A percentile compares a stretch with the other conserved stretches of the same genome.
Evolutionary conservation across 169 alveolate species (phyloP).

Genomic region (Plasmodium billcollinsi): DNA sequence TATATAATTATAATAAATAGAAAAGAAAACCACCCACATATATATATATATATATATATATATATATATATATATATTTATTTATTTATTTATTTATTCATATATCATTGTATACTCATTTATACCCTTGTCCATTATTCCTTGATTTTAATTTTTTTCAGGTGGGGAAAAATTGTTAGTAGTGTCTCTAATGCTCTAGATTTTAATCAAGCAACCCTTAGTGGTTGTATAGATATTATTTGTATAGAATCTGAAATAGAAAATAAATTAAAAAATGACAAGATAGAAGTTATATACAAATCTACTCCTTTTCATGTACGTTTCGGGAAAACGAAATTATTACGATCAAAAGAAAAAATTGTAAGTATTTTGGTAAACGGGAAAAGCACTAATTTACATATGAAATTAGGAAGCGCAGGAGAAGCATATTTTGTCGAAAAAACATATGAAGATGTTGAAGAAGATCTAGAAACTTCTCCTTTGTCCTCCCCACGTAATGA

Average conservation of each 20-base stretch:
- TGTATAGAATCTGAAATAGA: slow-evolving; percentile 86
- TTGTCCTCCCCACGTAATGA: slow-evolving; percentile 62
- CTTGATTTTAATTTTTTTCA: neutral
- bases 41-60: neutral
- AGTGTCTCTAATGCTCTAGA: slow-evolving; percentile 93
- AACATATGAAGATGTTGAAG: slow-evolving; percentile 80
- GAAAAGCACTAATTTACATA: slow-evolving; percentile 89
- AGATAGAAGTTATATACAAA: slow-evolving; percentile 82
- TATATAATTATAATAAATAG: neutral
- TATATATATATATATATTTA: neutral
- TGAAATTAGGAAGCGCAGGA: slow-evolving; percentile 97
- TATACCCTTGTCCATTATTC: slow-evolving; percentile 5
- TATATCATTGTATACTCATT: neutral
- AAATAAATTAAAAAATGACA: slow-evolving; percentile 14
- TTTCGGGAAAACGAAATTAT: slow-evolving; percentile 96
- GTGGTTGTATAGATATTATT: slow-evolving; percentile 95
- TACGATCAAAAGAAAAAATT: slow-evolving; percentile 93
- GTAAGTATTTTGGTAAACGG: slow-evolving; percentile 95
- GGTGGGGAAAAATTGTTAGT: slow-evolving; percentile 95
- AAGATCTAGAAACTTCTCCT: slow-evolving; percentile 72
- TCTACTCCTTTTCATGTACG: slow-evolving; percentile 97
- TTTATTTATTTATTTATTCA: neutral
- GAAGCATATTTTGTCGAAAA: slow-evolving; percentile 96
- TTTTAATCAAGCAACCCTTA: slow-evolving; percentile 93
- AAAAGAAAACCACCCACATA: neutral